Conservation (phyloP, 139 green algal genomes). For the Asterochloris erici region DNA sequence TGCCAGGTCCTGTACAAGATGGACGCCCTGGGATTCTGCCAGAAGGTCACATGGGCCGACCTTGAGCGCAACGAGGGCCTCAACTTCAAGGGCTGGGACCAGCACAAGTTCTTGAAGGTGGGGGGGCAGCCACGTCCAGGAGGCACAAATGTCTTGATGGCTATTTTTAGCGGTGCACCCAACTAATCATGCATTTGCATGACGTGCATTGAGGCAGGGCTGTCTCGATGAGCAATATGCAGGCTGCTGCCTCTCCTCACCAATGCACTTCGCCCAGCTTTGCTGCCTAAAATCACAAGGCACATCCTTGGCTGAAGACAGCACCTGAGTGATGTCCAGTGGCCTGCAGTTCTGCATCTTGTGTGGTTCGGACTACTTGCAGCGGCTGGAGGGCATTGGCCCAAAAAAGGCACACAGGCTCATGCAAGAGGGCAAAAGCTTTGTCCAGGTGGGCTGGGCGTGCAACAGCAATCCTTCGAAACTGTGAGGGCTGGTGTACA, state of each 20-base stretch:
- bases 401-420: conserved; percentile 85
- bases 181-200: too few species aligned
- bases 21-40: conserved; percentile 70
- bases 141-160: too few species aligned
- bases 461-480: too few species aligned
- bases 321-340: too few species aligned
- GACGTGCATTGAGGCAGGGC: too few species aligned
- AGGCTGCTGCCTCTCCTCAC: too few species aligned
- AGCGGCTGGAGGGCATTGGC: conserved; percentile 71
- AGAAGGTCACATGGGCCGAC: conserved; percentile 66
- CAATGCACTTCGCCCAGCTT: too few species aligned
- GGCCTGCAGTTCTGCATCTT: conserved; percentile 95
- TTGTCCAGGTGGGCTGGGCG: conserved; percentile 51
- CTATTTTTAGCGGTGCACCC: too few species aligned
- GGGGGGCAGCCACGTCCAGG: neutral
- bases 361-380: conserved; percentile 93
- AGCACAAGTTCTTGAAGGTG: conserved; percentile 83
- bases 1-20: conserved; percentile 89
- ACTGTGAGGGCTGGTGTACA: too few species aligned
- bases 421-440: conserved; percentile 63
- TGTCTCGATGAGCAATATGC: too few species aligned
- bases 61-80: conserved; percentile 47
- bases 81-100: conserved; percentile 65
- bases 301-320: too few species aligned
- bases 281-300: too few species aligned